A percentile compares a stretch with the other conserved stretches of the same genome.
phyloP scores from a whole-genome alignment of 306 rosid species.

The Prunus padus region DNA sequence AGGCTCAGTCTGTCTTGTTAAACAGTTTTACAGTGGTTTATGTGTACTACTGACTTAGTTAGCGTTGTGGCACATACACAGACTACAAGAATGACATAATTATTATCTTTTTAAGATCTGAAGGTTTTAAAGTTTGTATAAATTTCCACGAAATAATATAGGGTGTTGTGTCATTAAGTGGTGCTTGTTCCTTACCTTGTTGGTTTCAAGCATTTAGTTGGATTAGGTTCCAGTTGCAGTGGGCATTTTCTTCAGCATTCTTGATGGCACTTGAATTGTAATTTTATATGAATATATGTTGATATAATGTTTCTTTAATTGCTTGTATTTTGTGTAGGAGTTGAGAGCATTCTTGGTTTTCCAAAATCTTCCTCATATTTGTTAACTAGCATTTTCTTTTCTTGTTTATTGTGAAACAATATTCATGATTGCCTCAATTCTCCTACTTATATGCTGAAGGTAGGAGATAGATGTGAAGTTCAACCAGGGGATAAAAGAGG shows the following conservation, averaged over 20 bases:
- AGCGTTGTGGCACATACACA: too few species aligned
- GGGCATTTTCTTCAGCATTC: background rate
- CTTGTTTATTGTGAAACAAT: background rate
- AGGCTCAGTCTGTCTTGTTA: too few species aligned
- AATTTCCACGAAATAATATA: background rate
- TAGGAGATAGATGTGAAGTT: constrained; percentile 94
- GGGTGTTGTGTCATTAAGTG: background rate
- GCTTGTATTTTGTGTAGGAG: background rate
- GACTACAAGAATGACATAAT: background rate
- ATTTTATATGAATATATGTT: background rate
- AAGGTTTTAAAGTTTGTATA: background rate
- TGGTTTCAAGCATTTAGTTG: background rate
- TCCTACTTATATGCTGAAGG: constrained; percentile 38
- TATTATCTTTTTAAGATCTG: background rate
- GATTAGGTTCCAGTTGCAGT: background rate
- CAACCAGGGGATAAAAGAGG: constrained; percentile 90
- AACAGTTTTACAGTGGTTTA: too few species aligned
- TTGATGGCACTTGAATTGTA: background rate
- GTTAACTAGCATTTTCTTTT: background rate
- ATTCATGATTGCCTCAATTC: background rate
- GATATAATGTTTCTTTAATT: background rate
- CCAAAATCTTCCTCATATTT: background rate
- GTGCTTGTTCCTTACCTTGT: background rate
- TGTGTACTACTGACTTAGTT: too few species aligned
- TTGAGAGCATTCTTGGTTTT: background rate